phyloP scores from a whole-genome alignment of 2,329 filamentous ascomycete species.

The Penicillium sp. region DNA sequence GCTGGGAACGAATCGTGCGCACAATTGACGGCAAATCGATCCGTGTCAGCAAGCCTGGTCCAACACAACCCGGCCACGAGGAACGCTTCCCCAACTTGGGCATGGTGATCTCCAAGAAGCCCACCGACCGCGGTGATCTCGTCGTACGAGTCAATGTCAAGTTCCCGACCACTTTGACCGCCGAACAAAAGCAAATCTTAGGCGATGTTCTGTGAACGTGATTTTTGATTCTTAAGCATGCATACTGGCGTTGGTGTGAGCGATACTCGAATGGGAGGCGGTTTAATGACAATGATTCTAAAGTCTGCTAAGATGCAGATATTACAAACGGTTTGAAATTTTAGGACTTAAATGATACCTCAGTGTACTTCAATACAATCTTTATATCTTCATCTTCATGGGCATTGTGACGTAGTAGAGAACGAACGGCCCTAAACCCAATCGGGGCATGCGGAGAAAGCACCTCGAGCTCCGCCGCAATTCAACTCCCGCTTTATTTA shows the following conservation, averaged over 20 bases:
- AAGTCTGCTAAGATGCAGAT: too few relatives aligned
- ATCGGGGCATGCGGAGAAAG: slow-evolving; percentile 23
- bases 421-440: slow-evolving; percentile 16
- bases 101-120: slow-evolving; percentile 94
- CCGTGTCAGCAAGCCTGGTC: slow-evolving; percentile 73
- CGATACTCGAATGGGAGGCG: slow-evolving; percentile 12
- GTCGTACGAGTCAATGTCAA: slow-evolving; percentile 88
- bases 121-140: slow-evolving; percentile 79
- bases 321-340: background rate
- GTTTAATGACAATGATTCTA: slow-evolving; percentile 18
- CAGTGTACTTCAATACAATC: background rate
- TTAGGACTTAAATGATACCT: background rate
- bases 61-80: slow-evolving; percentile 78
- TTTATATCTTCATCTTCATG: too few relatives aligned
- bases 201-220: slow-evolving; percentile 65
- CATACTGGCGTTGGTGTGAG: slow-evolving; percentile 27
- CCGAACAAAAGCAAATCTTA: slow-evolving; percentile 75
- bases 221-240: slow-evolving; percentile 19
- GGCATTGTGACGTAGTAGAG: background rate
- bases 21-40: slow-evolving; percentile 93
- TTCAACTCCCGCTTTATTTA: slow-evolving; percentile 6
- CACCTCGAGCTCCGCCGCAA: background rate
- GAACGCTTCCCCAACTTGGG: slow-evolving; percentile 83
- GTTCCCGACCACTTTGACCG: slow-evolving; percentile 77
- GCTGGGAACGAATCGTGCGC: slow-evolving; percentile 86